A percentile compares a stretch with the other conserved stretches of the same genome.
Evolutionary conservation across 2,329 filamentous ascomycete species (phyloP).

Genomic region (Bertia moriformis): DNA sequence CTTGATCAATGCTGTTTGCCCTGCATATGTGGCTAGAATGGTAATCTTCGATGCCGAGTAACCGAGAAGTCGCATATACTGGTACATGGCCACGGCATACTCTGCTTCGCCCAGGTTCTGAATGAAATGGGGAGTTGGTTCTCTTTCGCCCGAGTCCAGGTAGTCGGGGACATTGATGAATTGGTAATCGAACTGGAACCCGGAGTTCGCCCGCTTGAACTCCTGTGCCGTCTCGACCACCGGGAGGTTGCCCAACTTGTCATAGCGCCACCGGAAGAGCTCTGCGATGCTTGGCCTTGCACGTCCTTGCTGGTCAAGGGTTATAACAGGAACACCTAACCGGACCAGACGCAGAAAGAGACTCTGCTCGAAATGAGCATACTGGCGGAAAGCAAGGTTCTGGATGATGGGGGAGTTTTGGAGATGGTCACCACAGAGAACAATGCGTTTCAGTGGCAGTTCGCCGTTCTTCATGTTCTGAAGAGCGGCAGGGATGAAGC

Average conservation of each 20-base stretch:
- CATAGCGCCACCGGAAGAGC: slow-evolving; percentile 88
- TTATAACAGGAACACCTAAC: slow-evolving; percentile 79
- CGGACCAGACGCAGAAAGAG: slow-evolving; percentile 84
- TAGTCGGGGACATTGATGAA: slow-evolving; percentile 94
- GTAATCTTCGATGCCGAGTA: slow-evolving; percentile 75
- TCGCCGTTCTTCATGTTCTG: slow-evolving; percentile 66
- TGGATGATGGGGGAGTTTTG: slow-evolving; percentile 96
- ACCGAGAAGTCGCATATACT: slow-evolving; percentile 92
- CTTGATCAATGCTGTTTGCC: slow-evolving; percentile 73
- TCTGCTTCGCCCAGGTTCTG: slow-evolving; percentile 95
- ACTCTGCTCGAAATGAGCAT: slow-evolving; percentile 90
- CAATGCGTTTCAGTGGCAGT: slow-evolving; percentile 68
- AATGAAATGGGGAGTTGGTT: slow-evolving; percentile 86
- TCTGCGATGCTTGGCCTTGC: slow-evolving; percentile 74
- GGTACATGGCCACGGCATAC: slow-evolving; percentile 86
- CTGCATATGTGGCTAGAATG: slow-evolving; percentile 86
- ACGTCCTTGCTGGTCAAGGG: slow-evolving; percentile 84
- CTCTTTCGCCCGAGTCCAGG: slow-evolving; percentile 74
- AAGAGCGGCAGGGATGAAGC: slow-evolving; percentile 86
- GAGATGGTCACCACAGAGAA: slow-evolving; percentile 86
- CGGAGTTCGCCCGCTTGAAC: slow-evolving; percentile 72
- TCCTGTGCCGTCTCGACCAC: slow-evolving; percentile 54
- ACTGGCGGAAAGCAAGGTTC: slow-evolving; percentile 83
- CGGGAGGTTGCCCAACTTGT: slow-evolving; percentile 64
- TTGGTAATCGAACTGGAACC: slow-evolving; percentile 87